Conservation (phyloP, 805 yeast genomes). For the Cyberlindnera saturnus region DNA sequence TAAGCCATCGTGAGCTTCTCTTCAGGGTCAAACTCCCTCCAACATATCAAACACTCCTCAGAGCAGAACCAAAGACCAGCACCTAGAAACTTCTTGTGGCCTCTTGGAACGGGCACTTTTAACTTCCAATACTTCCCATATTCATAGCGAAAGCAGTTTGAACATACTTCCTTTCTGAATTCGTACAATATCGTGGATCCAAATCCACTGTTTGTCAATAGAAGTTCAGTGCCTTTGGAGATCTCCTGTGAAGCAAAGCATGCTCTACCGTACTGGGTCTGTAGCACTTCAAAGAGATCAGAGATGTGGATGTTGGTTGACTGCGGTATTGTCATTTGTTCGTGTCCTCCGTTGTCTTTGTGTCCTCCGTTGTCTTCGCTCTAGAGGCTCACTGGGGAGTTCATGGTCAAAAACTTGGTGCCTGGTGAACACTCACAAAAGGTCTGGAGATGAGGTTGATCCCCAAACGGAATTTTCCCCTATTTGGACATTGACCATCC, state of each 20-base stretch:
- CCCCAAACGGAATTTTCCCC: too few species aligned
- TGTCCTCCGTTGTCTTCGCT: too few species aligned
- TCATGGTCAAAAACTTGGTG: too few species aligned
- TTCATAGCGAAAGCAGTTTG: conserved; percentile 43
- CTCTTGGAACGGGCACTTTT: conserved; percentile 22
- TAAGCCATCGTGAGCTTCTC: conserved; percentile 30
- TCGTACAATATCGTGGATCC: conserved; percentile 44
- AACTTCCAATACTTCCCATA: conserved; percentile 42
- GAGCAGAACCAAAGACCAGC: conserved; percentile 52
- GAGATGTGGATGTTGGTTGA: conserved; percentile 23
- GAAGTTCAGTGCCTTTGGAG: conserved; percentile 34
- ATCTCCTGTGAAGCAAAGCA: conserved; percentile 44
- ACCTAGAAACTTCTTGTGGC: conserved; percentile 23
- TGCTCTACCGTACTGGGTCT: conserved; percentile 54
- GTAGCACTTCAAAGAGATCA: conserved; percentile 27
- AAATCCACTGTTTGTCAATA: conserved; percentile 35
- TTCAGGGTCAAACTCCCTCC: conserved; percentile 30
- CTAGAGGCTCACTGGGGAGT: too few species aligned
- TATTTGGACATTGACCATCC: too few species aligned
- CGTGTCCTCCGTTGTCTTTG: too few species aligned
- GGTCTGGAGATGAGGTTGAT: too few species aligned
- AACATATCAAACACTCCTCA: conserved; percentile 35
- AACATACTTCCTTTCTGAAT: conserved; percentile 59
- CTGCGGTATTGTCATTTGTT: conserved; percentile 7
- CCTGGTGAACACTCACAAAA: too few species aligned